Percentiles rank a stretch among this genome's conserved stretches.
phyloP scores from a whole-genome alignment of 2,329 filamentous ascomycete genomes.

The Verticillium alfalfae region DNA sequence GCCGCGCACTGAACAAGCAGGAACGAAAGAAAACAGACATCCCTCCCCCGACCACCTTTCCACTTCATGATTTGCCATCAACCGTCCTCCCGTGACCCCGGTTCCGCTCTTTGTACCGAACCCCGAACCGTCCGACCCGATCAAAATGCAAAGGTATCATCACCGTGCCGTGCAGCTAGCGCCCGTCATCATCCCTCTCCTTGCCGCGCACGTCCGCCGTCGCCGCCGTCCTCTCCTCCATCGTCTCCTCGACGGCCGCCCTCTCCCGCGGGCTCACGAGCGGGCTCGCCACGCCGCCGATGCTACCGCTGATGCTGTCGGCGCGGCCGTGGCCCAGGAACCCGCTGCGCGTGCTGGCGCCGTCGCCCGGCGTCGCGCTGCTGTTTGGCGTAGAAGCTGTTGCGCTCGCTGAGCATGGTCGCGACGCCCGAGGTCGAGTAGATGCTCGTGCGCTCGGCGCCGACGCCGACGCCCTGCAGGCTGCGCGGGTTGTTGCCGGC shows the following conservation, averaged over 20 bases:
- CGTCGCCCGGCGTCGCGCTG: conserved; percentile 53
- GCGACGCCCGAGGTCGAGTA: conserved; percentile 72
- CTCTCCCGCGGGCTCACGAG: conserved; percentile 47
- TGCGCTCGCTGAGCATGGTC: conserved; percentile 67
- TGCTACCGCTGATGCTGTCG: conserved; percentile 76
- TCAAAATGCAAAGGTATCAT: not conserved
- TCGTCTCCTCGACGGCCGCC: conserved; percentile 22
- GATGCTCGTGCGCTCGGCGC: conserved; percentile 66
- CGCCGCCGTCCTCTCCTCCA: conserved; percentile 9
- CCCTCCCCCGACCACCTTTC: not conserved
- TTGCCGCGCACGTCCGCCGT: not conserved
- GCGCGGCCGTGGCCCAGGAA: conserved; percentile 70
- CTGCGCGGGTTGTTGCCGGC: conserved; percentile 26
- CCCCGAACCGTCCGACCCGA: not conserved
- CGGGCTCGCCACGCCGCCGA: conserved; percentile 57
- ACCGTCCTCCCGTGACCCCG: not conserved
- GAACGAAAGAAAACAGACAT: not conserved
- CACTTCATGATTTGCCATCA: not conserved
- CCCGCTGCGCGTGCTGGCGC: conserved; percentile 73
- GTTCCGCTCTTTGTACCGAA: not conserved
- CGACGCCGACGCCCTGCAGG: conserved; percentile 24
- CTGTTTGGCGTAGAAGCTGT: conserved; percentile 69
- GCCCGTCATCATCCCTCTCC: not conserved
- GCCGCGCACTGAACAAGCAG: not conserved
- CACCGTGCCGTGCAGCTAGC: not conserved